Base-by-base conservation (phyloP, 768 basidiomycete genomes). In the Mycena metata region DNA sequence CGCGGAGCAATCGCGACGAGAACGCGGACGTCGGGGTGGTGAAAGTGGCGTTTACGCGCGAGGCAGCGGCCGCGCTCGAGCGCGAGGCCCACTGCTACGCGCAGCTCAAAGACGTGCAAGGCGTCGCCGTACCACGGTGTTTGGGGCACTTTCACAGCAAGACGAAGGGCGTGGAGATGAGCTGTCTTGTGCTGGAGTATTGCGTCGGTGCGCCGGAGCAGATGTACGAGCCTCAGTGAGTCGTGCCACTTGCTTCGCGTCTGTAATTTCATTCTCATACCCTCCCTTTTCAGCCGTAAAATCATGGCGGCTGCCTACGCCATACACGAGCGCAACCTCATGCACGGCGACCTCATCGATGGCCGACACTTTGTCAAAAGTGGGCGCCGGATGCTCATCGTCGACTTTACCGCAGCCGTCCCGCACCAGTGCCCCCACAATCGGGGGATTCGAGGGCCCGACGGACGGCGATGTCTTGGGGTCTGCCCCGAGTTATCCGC, bases 151-250 rank as follows among this genome's bases (percentile, higher is more conserved):
- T 69, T 54, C 55, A 64, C 16, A 69, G 69, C 36, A 71, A 51
- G 35, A 55, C 66, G 15, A 63, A 60, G 15, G 72, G 73, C 5
- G 19, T 51, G 10, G 65, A 77, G 39, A 35, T 72, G 26, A 67
- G 64, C 15, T 76, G 74, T 54, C 66, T 79, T 42, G 63, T 79
- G 26, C 58, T 79, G 13, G 75, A 79, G n/a, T 74, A 76, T 64
- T 74, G 74, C 56, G 36, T 50, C 2, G 52, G 58, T 16, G 36
- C 39, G 5, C 72, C 58, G 4, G 71, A 60, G 39, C 61, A 33
- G 36, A 60, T 58, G 54, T 47, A n/a, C 16, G 67, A 66, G 24
- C 51, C 49, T 5, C 21, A 60, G 71, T 72, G 58, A 24, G 71
- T 69, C 16, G 24, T n/a, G 36, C 6, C 13, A 16, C 23, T 21